Conservation (phyloP, 2,329 filamentous ascomycete genomes). For the Dactylellina leptospora region DNA sequence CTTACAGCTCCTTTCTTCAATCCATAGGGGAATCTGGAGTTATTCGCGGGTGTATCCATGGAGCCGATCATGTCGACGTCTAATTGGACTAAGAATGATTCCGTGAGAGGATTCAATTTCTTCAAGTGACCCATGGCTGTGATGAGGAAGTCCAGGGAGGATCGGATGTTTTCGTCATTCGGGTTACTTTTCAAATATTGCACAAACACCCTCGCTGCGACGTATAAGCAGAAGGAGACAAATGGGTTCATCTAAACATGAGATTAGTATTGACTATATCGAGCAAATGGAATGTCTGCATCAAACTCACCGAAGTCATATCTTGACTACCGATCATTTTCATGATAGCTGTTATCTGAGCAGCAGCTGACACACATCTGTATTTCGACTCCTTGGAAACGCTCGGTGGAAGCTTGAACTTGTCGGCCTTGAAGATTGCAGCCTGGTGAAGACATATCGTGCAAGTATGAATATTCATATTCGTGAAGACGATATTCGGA, state of each 20-base stretch:
- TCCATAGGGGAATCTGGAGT: constrained; percentile 54
- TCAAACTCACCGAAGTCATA: constrained; percentile 73
- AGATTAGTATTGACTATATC: not conserved
- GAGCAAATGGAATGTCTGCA: not conserved
- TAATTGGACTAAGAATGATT: constrained; percentile 91
- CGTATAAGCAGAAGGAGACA: constrained; percentile 92
- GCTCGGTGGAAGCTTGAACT: constrained; percentile 77
- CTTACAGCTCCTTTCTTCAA: constrained; percentile 56
- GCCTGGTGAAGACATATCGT: constrained; percentile 98
- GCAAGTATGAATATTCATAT: constrained; percentile 96
- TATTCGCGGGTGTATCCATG: constrained; percentile 52
- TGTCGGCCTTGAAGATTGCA: constrained; percentile 96
- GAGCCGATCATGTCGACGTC: constrained; percentile 76
- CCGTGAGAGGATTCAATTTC: constrained; percentile 85
- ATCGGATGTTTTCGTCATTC: constrained; percentile 78
- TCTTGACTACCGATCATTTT: constrained; percentile 92
- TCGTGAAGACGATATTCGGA: constrained; percentile 88
- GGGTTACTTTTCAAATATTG: constrained; percentile 96
- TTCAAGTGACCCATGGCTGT: constrained; percentile 91
- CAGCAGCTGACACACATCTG: constrained; percentile 89
- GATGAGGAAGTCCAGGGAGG: constrained; percentile 88
- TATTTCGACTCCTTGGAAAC: constrained; percentile 90
- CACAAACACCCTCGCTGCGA: constrained; percentile 93
- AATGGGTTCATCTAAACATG: constrained; percentile 86
- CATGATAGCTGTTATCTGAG: constrained; percentile 95